A percentile compares a stretch with the other conserved stretches of the same genome.
phyloP scores from a whole-genome alignment of 2,329 filamentous ascomycete genomes.

The Fusarium metavorans region DNA sequence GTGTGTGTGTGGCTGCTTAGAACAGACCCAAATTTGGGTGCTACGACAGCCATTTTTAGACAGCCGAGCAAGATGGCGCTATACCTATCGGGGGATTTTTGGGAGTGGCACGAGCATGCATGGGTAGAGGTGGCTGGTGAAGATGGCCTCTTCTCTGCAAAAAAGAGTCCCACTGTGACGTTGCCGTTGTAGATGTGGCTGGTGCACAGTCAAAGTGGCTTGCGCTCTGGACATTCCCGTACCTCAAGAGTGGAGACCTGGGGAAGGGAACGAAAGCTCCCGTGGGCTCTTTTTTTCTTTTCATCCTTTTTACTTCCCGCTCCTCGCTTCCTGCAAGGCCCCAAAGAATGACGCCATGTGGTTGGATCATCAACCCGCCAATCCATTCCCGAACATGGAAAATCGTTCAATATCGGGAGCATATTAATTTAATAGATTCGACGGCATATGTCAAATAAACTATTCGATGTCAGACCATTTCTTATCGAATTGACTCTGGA shows the following conservation, averaged over 20 bases:
- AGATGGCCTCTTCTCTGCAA: background rate
- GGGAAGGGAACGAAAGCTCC: background rate
- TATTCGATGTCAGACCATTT: background rate
- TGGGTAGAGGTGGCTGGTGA: slow-evolving; percentile 33
- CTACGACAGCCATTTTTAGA: slow-evolving; percentile 29
- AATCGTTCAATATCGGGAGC: slow-evolving; percentile 24
- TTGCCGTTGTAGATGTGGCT: slow-evolving; percentile 21
- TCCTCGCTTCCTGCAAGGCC: slow-evolving; percentile 30
- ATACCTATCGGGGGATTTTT: background rate
- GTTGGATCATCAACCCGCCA: slow-evolving; percentile 8
- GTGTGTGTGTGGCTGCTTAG: slow-evolving; percentile 32
- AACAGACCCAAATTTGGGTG: slow-evolving; percentile 39
- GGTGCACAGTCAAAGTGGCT: slow-evolving; percentile 12
- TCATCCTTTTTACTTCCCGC: background rate
- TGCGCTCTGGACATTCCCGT: background rate
- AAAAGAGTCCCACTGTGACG: slow-evolving; percentile 22
- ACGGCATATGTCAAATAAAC: slow-evolving; percentile 3
- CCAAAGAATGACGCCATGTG: slow-evolving; percentile 28
- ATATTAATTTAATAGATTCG: background rate
- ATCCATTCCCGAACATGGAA: slow-evolving; percentile 29
- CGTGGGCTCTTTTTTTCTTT: background rate
- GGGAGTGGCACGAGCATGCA: background rate
- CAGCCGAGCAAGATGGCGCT: slow-evolving; percentile 23
- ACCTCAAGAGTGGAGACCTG: slow-evolving; percentile 22
- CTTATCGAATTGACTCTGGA: background rate